These are phyloP conservation scores for Achaetomiella virescens DNA, from an alignment of 495 filamentous ascomycete genomes.

Conservation along the genomic window DNA sequence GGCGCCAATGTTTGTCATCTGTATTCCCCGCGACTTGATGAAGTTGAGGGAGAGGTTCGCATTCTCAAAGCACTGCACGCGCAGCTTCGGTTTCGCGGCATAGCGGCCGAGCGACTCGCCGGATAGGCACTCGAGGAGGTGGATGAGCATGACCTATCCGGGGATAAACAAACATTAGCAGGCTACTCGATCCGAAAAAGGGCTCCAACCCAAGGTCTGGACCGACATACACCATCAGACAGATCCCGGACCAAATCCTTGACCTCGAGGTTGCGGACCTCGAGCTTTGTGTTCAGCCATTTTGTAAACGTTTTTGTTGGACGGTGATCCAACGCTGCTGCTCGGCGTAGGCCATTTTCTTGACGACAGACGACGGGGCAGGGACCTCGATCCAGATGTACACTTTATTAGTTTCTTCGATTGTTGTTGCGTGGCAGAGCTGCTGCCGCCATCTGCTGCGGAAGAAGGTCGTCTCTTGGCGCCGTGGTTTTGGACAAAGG, in stretches of 20 bases:
- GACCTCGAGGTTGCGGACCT: constrained; percentile 64
- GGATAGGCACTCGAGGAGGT: constrained; percentile 91
- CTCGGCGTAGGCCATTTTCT: constrained; percentile 50
- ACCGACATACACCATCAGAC: constrained; percentile 74
- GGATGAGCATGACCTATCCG: constrained; percentile 79
- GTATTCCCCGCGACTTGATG: constrained; percentile 82
- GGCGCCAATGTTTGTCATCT: constrained; percentile 96
- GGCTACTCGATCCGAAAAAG: neutral
- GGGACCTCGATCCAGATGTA: constrained; percentile 11
- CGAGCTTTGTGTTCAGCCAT: constrained; percentile 96
- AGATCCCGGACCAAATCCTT: constrained; percentile 82
- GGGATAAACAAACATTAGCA: constrained; percentile 5
- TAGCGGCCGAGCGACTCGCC: constrained; percentile 92
- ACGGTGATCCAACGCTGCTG: constrained; percentile 93
- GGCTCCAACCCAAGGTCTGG: neutral
- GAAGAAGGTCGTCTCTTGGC: neutral
- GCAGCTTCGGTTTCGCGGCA: constrained; percentile 88
- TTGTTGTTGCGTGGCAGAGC: constrained; percentile 3
- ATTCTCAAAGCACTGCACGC: constrained; percentile 97
- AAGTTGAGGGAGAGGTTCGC: constrained; percentile 92
- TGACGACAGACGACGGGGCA: constrained; percentile 8
- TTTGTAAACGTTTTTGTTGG: constrained; percentile 99
- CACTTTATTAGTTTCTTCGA: constrained; percentile 1
- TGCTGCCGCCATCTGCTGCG: constrained; percentile 14
- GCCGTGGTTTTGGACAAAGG: neutral